Evolutionary conservation across 1,284 basidiomycete species (phyloP).

Genomic region (Ceratobasidium sp.): DNA sequence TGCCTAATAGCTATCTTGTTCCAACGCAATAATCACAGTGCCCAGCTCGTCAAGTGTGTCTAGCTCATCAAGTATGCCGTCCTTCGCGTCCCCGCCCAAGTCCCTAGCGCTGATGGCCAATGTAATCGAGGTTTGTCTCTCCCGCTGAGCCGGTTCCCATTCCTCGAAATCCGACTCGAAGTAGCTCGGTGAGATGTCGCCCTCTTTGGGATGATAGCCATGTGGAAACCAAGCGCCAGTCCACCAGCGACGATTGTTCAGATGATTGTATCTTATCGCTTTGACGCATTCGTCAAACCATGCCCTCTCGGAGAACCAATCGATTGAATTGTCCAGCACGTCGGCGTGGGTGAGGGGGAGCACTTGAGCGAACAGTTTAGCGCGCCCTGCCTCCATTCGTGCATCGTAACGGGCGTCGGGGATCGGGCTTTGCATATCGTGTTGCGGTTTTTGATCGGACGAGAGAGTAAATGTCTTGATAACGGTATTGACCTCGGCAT

Average conservation of each 20-base stretch:
- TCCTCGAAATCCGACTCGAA: background rate
- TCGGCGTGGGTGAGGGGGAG: background rate
- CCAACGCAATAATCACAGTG: no score
- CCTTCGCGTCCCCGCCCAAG: background rate
- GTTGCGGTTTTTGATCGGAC: background rate
- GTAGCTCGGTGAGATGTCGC: background rate
- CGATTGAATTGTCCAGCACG: background rate
- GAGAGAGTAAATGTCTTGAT: background rate
- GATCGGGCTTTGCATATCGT: background rate
- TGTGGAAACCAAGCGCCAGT: background rate
- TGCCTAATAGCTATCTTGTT: no score
- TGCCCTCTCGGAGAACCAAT: background rate
- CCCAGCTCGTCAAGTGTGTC: no score
- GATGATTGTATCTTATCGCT: background rate
- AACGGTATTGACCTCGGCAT: background rate
- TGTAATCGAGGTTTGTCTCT: background rate
- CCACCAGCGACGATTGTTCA: background rate
- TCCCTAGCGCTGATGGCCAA: background rate
- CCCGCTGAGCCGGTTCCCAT: background rate
- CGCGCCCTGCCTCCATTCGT: background rate
- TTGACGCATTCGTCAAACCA: conserved; percentile 2
- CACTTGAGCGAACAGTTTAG: background rate
- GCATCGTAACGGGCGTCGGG: conserved; percentile 3
- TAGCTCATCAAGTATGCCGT: background rate
- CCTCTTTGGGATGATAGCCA: background rate